A percentile compares a stretch with the other conserved stretches of the same genome.
Conservation (phyloP, 352 stramenopile genomes). For the Blastocystis sp. region DNA sequence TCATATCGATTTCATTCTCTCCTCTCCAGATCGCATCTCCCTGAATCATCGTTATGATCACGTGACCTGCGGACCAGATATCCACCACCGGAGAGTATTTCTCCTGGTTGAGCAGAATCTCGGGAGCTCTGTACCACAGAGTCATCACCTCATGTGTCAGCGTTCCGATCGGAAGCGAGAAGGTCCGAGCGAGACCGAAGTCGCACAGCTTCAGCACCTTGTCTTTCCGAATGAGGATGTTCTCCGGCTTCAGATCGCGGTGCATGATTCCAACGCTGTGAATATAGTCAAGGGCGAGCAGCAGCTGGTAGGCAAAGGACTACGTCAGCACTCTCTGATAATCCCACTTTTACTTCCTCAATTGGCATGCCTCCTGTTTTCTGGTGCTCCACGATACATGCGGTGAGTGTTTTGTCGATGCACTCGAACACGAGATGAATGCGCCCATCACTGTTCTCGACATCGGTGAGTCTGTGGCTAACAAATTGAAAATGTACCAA, state of each 20-base stretch:
- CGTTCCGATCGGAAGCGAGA: slow-evolving; percentile 87
- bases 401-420: slow-evolving; percentile 4
- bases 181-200: slow-evolving; percentile 88
- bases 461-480: slow-evolving; percentile 25
- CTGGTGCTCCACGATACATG: slow-evolving; percentile 47
- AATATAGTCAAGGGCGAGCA: slow-evolving; percentile 72
- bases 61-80: slow-evolving; percentile 72
- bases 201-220: slow-evolving; percentile 92
- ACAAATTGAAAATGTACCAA: not conserved
- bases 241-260: slow-evolving; percentile 90
- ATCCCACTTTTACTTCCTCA: slow-evolving; percentile 67
- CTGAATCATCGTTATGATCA: slow-evolving; percentile 80
- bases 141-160: slow-evolving; percentile 96
- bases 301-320: slow-evolving; percentile 73
- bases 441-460: slow-evolving; percentile 42
- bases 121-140: slow-evolving; percentile 92
- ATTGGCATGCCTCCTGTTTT: slow-evolving; percentile 66
- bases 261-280: slow-evolving; percentile 77
- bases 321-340: not conserved
- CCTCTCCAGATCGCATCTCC: slow-evolving; percentile 74
- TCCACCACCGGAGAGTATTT: slow-evolving; percentile 83
- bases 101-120: slow-evolving; percentile 88
- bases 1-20: slow-evolving; percentile 76
- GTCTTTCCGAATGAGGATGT: slow-evolving; percentile 83
- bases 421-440: slow-evolving; percentile 56